Percentiles rank a stretch among this genome's conserved stretches.
Evolutionary conservation across 129 eudicot genomes (phyloP).

Genomic region (Flaveria brownii): DNA sequence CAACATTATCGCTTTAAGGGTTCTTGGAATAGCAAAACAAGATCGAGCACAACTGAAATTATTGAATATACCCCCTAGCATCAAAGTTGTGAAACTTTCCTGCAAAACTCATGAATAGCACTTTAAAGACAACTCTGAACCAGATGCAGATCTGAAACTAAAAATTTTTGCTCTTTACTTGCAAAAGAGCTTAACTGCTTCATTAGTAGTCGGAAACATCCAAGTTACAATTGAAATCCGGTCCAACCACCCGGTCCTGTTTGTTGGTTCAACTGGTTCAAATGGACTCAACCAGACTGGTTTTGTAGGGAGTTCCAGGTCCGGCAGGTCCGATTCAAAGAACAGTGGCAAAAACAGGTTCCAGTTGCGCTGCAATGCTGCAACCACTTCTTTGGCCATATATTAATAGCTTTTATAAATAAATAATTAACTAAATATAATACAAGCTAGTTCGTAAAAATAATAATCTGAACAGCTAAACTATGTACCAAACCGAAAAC

Average conservation of each 20-base stretch:
- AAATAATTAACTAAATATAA: background rate
- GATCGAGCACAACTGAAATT: background rate
- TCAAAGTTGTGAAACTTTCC: background rate
- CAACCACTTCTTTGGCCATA: background rate
- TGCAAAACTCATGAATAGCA: background rate
- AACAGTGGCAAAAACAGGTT: background rate
- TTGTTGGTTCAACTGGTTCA: no score
- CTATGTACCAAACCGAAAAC: background rate
- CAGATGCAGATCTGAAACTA: background rate
- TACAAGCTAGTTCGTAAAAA: background rate
- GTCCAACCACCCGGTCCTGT: no score
- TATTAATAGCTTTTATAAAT: background rate
- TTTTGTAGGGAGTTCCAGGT: no score
- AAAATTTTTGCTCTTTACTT: background rate
- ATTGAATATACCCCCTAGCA: background rate
- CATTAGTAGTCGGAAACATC: background rate
- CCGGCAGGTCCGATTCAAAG: no score
- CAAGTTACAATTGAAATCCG: conserved; percentile 6
- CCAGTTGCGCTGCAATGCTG: background rate
- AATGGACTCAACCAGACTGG: no score
- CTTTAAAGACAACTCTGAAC: background rate
- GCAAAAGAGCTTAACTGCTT: background rate
- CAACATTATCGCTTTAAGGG: background rate
- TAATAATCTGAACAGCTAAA: background rate
- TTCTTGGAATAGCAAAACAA: conserved; percentile 8